Conservation (phyloP, 2,329 filamentous ascomycete species). For the Trichoderma polysporum region DNA sequence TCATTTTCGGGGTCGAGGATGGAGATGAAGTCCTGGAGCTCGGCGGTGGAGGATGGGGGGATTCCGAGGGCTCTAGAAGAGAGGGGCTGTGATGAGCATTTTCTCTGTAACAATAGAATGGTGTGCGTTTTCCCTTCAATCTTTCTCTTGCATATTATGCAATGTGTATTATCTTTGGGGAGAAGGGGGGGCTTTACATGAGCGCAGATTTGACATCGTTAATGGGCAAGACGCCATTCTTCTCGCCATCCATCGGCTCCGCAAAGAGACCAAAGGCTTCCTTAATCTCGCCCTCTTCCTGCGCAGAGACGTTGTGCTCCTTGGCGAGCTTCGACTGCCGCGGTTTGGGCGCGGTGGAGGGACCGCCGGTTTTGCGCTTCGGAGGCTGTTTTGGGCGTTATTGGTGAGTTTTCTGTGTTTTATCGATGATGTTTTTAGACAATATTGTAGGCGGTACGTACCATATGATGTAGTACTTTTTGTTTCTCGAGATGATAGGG, state of each 20-base stretch:
- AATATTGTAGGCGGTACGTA: not conserved
- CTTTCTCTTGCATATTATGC: not conserved
- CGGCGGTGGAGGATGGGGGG: conserved; percentile 58
- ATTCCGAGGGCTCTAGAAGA: conserved; percentile 73
- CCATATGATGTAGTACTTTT: not conserved
- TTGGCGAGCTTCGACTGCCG: conserved; percentile 87
- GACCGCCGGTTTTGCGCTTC: conserved; percentile 48
- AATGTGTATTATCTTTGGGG: not conserved
- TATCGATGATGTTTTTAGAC: not conserved
- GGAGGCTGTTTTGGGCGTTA: conserved; percentile 47
- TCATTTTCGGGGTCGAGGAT: conserved; percentile 80
- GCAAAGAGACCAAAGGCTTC: conserved; percentile 87
- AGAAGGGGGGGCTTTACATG: conserved; percentile 52
- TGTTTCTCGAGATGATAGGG: not conserved
- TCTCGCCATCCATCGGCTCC: conserved; percentile 68
- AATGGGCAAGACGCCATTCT: conserved; percentile 67
- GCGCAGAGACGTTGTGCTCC: conserved; percentile 80
- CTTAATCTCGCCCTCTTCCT: conserved; percentile 85
- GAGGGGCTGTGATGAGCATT: not conserved
- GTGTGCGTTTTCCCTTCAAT: too few species aligned
- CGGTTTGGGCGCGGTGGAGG: conserved; percentile 34
- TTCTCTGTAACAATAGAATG: too few species aligned
- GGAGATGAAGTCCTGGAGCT: conserved; percentile 74
- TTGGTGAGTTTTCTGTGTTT: not conserved
- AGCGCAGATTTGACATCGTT: conserved; percentile 70